Percentiles rank a stretch among this genome's conserved stretches.
Evolutionary conservation across 1,284 basidiomycete species (phyloP).

Genomic region (Cryptococcus jaspeensis): DNA sequence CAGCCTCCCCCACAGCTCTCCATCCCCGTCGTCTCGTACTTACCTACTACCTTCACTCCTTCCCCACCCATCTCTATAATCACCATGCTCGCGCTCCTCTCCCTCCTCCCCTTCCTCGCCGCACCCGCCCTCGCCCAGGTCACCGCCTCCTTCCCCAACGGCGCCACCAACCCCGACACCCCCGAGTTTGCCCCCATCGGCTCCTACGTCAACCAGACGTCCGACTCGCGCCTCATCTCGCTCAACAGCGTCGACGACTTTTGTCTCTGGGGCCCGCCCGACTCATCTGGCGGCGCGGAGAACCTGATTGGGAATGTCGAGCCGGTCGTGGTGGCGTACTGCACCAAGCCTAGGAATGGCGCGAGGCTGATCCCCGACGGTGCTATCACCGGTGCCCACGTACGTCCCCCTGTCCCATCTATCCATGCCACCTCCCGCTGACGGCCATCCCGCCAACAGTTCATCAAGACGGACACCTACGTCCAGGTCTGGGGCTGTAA

Average conservation of each 20-base stretch:
- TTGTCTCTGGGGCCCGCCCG: conserved; percentile 48
- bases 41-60: background rate
- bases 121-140: conserved; percentile 30
- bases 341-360: conserved; percentile 43
- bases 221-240: conserved; percentile 42
- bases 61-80: background rate
- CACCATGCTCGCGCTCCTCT: conserved; percentile 9
- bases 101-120: conserved; percentile 20
- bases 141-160: conserved; percentile 46
- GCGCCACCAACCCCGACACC: conserved; percentile 47
- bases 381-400: conserved; percentile 43
- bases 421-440: no score
- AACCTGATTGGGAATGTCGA: conserved; percentile 46
- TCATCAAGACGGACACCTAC: conserved; percentile 47
- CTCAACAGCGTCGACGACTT: conserved; percentile 51
- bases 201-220: conserved; percentile 48
- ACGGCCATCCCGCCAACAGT: conserved; percentile 25
- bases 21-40: background rate
- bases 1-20: background rate
- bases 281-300: conserved; percentile 24
- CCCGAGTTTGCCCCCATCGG: conserved; percentile 41
- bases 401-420: conserved; percentile 14
- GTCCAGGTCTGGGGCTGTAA: conserved; percentile 54
- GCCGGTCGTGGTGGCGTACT: conserved; percentile 45
- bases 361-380: conserved; percentile 49